Evolutionary conservation across 2,329 filamentous ascomycete species (phyloP), one percentile per base, ranked within the genome.

Genomic region (Cladosporium sp.): DNA sequence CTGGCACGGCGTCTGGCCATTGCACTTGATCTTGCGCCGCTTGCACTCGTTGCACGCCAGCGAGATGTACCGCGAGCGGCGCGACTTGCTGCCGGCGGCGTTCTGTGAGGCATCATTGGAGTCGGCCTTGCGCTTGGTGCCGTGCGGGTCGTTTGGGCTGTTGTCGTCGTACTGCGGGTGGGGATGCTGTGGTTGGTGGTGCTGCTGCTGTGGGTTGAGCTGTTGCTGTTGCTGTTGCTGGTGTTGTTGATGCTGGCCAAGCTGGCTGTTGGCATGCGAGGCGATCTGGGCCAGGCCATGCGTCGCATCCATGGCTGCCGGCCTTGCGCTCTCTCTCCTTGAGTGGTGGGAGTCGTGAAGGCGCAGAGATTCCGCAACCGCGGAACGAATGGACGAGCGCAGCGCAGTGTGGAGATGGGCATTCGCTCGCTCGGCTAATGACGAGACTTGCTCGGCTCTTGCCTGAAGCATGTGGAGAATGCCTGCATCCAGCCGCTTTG

Each of bases 21-120:
- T 89, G 78, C 87, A 88, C 70, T 88, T 89, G 76, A 90, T 89
- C 79, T 90, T 89, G 65, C 87, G 83, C 59, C 87, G 80, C 75
- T 88, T 88, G 79, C 87, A 88, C 72, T 88, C 86, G 75, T 89
- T 88, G 74, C 87, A 89, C 61, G 87, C 87, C 71, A 89, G 88
- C 32, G 86, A 88, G 70, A 89, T 88, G 76, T 89, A 89, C 70
- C 87, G 84, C 79, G 88, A 89, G 75, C 87, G 83, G 81, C 89
- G 88, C 70, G 86, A 82, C 70, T 86, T 82, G 34, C 55, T 52
- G 32, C 32, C 32, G 44, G 30, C 30, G 18, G 44, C 38, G 28
- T 57, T 55, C 65, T 73, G 74, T 57, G 75, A 71, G 57, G 75
- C 76, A 63, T 83, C 80, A 18, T 21, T 10, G 41, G 21, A 3